A percentile compares a stretch with the other conserved stretches of the same genome.
phyloP scores from a whole-genome alignment of 1,139 yeast species.

The Saccharomyces hybrid region DNA sequence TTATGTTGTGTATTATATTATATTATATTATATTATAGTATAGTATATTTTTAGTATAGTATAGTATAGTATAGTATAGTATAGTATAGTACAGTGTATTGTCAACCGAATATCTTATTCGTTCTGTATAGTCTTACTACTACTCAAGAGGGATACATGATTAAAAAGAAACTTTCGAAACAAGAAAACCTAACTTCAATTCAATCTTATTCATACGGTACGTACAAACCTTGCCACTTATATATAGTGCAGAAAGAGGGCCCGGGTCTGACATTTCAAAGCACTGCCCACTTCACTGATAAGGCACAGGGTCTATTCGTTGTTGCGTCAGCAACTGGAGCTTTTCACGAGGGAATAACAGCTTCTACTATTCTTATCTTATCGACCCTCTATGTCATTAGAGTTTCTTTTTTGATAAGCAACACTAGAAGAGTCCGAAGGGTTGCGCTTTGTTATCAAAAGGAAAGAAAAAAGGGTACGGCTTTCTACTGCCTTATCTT shows the following conservation, averaged over 20 bases:
- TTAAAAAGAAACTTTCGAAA: too few relatives aligned
- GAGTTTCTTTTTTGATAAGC: neutral
- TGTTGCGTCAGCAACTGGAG: neutral
- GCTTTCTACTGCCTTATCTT: neutral
- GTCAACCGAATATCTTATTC: neutral
- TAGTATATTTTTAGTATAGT: neutral
- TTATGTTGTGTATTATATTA: neutral
- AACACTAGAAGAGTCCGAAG: neutral
- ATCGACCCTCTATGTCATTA: neutral
- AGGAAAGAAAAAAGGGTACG: too few relatives aligned
- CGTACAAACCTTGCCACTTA: neutral
- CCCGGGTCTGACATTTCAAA: neutral
- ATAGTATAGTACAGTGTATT: neutral
- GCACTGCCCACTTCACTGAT: neutral
- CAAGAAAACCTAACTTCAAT: too few relatives aligned
- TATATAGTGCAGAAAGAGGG: neutral
- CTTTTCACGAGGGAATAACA: neutral
- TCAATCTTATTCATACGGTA: too few relatives aligned
- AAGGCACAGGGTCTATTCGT: slow-evolving; percentile 1
- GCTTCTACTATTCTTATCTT: neutral
- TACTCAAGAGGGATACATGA: neutral
- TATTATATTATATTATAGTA: neutral
- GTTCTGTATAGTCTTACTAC: neutral
- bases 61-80: neutral
- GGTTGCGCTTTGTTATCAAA: neutral